These are phyloP conservation scores for Oxalis stricta DNA, from an alignment of 441 rosid species.

Conservation along the genomic window DNA sequence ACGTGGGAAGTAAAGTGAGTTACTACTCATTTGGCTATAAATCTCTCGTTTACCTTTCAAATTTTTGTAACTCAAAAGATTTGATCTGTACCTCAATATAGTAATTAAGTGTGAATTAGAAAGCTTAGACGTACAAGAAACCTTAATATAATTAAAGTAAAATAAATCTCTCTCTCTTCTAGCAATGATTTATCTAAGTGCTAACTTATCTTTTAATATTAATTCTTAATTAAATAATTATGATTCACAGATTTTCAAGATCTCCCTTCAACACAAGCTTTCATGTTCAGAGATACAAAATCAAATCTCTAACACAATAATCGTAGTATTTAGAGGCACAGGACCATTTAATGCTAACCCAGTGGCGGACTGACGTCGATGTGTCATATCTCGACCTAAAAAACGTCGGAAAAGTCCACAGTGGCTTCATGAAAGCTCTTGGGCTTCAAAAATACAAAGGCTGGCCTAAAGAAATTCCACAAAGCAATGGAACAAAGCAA, in stretches of 20 bases:
- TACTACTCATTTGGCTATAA: too few species aligned
- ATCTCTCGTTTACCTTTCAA: too few species aligned
- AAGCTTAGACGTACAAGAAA: too few species aligned
- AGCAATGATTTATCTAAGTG: too few species aligned
- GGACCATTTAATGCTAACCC: constrained; percentile 43
- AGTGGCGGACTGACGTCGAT: constrained; percentile 45
- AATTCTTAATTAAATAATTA: background rate
- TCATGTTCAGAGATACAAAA: constrained; percentile 37
- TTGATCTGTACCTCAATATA: too few species aligned
- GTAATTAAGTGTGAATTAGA: too few species aligned
- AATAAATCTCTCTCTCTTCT: background rate
- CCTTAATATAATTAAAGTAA: too few species aligned
- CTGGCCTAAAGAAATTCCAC: constrained; percentile 28
- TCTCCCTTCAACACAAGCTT: constrained; percentile 36
- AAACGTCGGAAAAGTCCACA: constrained; percentile 38
- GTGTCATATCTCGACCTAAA: constrained; percentile 51
- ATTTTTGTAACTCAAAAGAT: too few species aligned
- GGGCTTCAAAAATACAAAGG: constrained; percentile 46
- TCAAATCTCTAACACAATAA: constrained; percentile 34
- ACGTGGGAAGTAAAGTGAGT: too few species aligned
- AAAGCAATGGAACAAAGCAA: constrained; percentile 1
- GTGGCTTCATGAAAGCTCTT: constrained; percentile 67
- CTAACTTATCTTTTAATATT: too few species aligned
- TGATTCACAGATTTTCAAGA: constrained; percentile 23
- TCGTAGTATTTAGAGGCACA: constrained; percentile 71